Base-by-base conservation (phyloP, 768 basidiomycete species). In the Macrolepiota dolichaula region DNA sequence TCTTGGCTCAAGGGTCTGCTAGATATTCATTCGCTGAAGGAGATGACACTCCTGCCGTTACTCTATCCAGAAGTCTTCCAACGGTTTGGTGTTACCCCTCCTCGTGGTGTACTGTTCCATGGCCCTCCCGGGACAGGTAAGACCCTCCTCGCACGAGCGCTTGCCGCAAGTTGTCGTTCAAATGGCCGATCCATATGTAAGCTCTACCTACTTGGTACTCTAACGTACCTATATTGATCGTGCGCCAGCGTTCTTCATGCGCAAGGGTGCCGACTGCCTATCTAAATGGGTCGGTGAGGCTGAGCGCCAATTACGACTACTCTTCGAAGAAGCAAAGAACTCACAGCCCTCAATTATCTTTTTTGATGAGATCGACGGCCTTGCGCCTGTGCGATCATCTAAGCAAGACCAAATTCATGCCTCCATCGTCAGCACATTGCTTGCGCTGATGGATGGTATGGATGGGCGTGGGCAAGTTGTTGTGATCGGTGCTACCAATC, bases 261-360 rank as follows among this genome's bases (percentile, higher is more conserved):
- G 97, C 52, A 99, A 99, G 76, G 97, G 97, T 19, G 97, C 97
- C 36, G 97, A 99, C 73, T 93, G 92, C 66, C 81, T 98, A 29
- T 96, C 94, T 6, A 99, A 99, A 77, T 99, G 96, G 96, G 97
- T 99, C 12, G 97, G 97, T 55, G 97, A 99, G 76, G 96, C 97
- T 4, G 97, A 98, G 70, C 87, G 97, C 1, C 96, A 98, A 71
- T 81, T 99, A 2, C 86, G 97, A 1, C 81, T 98, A 42, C 80
- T 98, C 13, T 99, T 99, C 71, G 96, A 98, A 65, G 96, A 98
- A 77, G 97, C 97, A 0, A 84, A 87, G 52, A 87, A 88, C 55
- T 90, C 86, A 55, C 96, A 98, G 68, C 96, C 97, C 0, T 91
- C 89, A 65, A 98, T 98, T 74, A 98, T 99, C 70, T 99, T 99